phyloP scores from a whole-genome alignment of 192 early-diverging fungal genomes.

The Umbelopsis vinacea region DNA sequence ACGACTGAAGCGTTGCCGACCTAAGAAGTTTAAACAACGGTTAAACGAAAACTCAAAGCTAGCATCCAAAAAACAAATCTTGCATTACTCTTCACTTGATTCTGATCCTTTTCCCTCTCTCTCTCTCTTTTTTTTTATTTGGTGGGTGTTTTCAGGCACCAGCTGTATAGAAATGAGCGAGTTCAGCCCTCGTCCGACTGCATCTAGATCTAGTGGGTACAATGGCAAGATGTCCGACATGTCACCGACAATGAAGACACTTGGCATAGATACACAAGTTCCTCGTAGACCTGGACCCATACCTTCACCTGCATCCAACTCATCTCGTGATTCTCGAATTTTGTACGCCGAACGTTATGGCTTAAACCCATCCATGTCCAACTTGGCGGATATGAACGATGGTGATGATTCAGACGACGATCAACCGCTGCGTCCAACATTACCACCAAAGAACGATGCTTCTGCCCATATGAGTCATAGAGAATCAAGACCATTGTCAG shows the following conservation, averaged over 20 bases:
- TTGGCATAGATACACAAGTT: neutral
- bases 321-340: conserved; percentile 28
- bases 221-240: neutral
- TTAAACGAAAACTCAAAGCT: too few relatives aligned
- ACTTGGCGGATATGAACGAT: neutral
- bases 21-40: too few relatives aligned
- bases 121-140: neutral
- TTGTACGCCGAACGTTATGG: conserved; percentile 37
- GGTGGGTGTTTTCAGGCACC: conserved; percentile 4
- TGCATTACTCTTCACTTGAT: too few relatives aligned
- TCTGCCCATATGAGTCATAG: neutral
- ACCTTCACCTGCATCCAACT: neutral
- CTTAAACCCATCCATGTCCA: conserved; percentile 20
- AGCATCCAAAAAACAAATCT: too few relatives aligned
- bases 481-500: conserved; percentile 13
- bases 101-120: too few relatives aligned
- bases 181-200: conserved; percentile 16
- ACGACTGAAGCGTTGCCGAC: too few relatives aligned
- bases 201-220: conserved; percentile 4
- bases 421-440: neutral
- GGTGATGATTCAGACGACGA: conserved; percentile 14
- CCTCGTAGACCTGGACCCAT: conserved; percentile 1
- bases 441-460: neutral
- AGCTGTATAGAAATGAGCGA: conserved; percentile 1
- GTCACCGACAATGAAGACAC: neutral